A percentile compares a stretch with the other conserved stretches of the same genome.
Evolutionary conservation across 1,284 basidiomycete species (phyloP).

Genomic region (Marasmius oreades): DNA sequence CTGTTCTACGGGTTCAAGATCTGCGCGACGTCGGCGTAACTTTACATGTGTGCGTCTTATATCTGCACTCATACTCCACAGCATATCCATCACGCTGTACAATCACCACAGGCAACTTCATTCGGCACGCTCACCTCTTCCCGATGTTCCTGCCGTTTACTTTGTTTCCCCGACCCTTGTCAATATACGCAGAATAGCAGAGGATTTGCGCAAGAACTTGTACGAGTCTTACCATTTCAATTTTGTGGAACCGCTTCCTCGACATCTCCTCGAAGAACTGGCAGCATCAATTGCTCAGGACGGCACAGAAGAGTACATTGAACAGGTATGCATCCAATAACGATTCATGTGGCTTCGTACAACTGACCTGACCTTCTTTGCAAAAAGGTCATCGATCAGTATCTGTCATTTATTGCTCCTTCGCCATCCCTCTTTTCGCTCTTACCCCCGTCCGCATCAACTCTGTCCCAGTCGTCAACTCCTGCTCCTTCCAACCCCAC

Average conservation of each 20-base stretch:
- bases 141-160: slow-evolving; percentile 97
- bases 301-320: slow-evolving; percentile 80
- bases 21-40: slow-evolving; percentile 96
- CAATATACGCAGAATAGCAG: slow-evolving; percentile 87
- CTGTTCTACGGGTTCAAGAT: slow-evolving; percentile 93
- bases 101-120: slow-evolving; percentile 75
- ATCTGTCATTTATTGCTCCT: slow-evolving; percentile 94
- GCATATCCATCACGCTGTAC: slow-evolving; percentile 9
- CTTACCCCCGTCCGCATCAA: slow-evolving; percentile 48
- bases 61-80: neutral
- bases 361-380: slow-evolving; percentile 5
- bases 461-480: slow-evolving; percentile 28
- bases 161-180: slow-evolving; percentile 89
- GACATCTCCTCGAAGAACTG: slow-evolving; percentile 90
- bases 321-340: slow-evolving; percentile 54
- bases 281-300: slow-evolving; percentile 86
- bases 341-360: neutral
- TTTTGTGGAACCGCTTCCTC: slow-evolving; percentile 89
- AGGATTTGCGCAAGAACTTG: slow-evolving; percentile 82
- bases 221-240: slow-evolving; percentile 96
- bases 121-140: slow-evolving; percentile 82
- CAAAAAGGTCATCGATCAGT: slow-evolving; percentile 85
- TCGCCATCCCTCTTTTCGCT: slow-evolving; percentile 95
- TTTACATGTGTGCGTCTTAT: slow-evolving; percentile 80
- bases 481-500: slow-evolving; percentile 32